Percentiles rank a stretch among this genome's conserved stretches.
These are phyloP conservation scores for Neonectria faginata DNA, from an alignment of 2,329 filamentous ascomycete genomes.

Conservation along the genomic window DNA sequence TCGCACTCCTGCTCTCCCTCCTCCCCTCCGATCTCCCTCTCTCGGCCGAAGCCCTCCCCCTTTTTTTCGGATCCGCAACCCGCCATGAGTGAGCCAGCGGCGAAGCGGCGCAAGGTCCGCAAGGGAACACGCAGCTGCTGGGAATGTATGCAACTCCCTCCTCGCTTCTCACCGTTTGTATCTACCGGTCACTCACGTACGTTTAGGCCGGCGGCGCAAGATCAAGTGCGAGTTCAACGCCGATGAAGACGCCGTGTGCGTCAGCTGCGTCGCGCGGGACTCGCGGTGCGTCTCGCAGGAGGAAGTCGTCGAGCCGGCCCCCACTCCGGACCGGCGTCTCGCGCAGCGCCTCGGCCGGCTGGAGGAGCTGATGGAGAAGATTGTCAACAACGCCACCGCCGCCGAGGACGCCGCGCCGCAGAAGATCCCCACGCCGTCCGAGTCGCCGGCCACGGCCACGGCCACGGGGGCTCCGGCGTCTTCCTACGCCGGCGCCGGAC, in stretches of 20 bases:
- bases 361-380: slow-evolving; percentile 59
- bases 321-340: slow-evolving; percentile 53
- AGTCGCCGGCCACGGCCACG: slow-evolving; percentile 24
- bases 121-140: slow-evolving; percentile 71
- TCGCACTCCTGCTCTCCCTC: neutral
- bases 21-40: too few relatives aligned
- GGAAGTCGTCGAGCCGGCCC: slow-evolving; percentile 51
- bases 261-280: slow-evolving; percentile 58
- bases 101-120: slow-evolving; percentile 56
- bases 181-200: neutral
- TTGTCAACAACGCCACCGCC: slow-evolving; percentile 54
- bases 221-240: slow-evolving; percentile 61
- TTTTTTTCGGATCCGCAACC: neutral
- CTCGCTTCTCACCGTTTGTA: too few relatives aligned
- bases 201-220: slow-evolving; percentile 59
- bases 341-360: slow-evolving; percentile 59
- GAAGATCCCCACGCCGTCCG: slow-evolving; percentile 33
- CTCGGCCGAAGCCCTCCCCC: slow-evolving; percentile 40
- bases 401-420: neutral
- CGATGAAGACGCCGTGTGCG: slow-evolving; percentile 56
- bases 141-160: slow-evolving; percentile 54
- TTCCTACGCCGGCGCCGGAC: slow-evolving; percentile 30
- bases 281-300: slow-evolving; percentile 61
- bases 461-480: neutral
- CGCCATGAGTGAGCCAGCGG: slow-evolving; percentile 34